A percentile compares a stretch with the other conserved stretches of the same genome.
These are phyloP conservation scores for Solanum pennellii DNA, from an alignment of 257 asterid genomes.

Conservation along the genomic window DNA sequence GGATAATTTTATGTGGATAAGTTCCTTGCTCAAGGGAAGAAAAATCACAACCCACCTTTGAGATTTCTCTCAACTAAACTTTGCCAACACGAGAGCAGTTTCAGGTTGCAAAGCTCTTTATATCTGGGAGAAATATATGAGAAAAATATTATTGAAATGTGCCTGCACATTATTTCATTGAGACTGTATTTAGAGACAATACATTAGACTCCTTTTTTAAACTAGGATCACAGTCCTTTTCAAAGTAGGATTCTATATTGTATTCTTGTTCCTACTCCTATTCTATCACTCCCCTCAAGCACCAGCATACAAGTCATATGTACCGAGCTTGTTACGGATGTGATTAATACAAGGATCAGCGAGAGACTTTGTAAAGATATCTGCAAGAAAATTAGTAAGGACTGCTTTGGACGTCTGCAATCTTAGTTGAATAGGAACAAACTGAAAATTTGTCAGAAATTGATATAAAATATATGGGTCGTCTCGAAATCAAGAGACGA, in stretches of 20 bases:
- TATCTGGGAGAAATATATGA: not conserved
- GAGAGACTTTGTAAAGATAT: not conserved
- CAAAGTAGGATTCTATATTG: not conserved
- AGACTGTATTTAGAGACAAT: not conserved
- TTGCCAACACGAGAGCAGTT: not conserved
- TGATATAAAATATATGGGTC: not conserved
- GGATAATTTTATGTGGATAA: not conserved
- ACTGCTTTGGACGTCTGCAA: not conserved
- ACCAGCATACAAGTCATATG: not conserved
- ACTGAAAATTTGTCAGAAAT: not conserved
- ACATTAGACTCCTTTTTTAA: not conserved
- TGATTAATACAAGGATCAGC: not conserved
- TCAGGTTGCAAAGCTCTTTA: not conserved
- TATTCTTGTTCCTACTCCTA: not conserved
- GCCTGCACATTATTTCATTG: not conserved
- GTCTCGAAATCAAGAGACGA: not conserved
- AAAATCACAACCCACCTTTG: not conserved
- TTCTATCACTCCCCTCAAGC: not conserved
- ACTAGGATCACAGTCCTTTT: not conserved
- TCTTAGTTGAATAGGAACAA: not conserved
- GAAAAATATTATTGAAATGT: too few relatives aligned
- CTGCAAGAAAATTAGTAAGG: not conserved
- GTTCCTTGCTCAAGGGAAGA: not conserved
- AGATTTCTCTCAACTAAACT: not conserved
- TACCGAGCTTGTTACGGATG: not conserved